Conservation (phyloP, 192 early-diverging fungal species). For the Rhizophagus prolifer region DNA sequence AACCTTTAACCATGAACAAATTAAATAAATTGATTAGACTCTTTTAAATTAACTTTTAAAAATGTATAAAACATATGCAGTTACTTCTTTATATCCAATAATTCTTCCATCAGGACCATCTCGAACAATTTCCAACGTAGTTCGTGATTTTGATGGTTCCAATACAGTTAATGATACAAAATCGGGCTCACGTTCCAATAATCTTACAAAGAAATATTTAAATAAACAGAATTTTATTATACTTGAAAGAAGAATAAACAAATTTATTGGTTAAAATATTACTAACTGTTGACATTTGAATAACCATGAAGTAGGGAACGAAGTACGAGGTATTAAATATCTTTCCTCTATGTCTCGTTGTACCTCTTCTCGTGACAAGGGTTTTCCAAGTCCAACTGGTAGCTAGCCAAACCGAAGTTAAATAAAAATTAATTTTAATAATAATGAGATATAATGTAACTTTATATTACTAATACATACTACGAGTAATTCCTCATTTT, state of each 20-base stretch:
- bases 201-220: conserved; percentile 7
- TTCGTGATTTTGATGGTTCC: conserved; percentile 48
- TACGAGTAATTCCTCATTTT: not conserved
- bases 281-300: conserved; percentile 56
- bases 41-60: conserved; percentile 21
- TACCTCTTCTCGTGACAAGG: conserved; percentile 42
- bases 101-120: conserved; percentile 54
- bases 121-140: conserved; percentile 50
- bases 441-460: not conserved
- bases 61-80: conserved; percentile 17
- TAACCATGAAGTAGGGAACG: conserved; percentile 56
- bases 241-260: not conserved
- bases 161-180: conserved; percentile 41
- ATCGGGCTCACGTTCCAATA: conserved; percentile 44
- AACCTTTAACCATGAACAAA: not conserved
- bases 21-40: not conserved
- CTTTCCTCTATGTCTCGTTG: conserved; percentile 50
- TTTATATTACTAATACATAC: not conserved
- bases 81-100: conserved; percentile 45
- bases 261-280: conserved; percentile 21
- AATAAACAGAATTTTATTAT: not conserved
- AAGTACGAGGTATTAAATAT: conserved; percentile 53
- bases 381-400: conserved; percentile 17
- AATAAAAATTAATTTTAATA: not conserved
- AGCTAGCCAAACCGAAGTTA: not conserved